Base-by-base conservation (phyloP, 257 asterid species). In the Paraleonurus japonicus region DNA sequence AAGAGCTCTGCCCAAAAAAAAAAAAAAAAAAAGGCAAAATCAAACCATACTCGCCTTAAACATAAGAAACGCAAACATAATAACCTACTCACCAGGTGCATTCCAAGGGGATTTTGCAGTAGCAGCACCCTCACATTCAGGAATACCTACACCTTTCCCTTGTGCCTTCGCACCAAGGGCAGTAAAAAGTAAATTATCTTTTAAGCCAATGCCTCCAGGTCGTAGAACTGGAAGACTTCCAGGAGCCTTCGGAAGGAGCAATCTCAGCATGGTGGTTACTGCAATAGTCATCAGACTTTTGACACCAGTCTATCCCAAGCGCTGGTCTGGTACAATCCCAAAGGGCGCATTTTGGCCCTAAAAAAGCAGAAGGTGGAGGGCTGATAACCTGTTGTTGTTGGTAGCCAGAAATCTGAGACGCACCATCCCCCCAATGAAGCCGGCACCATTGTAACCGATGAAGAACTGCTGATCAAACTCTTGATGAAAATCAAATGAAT, bases 51-150 rank as follows among this genome's bases (percentile, higher is more conserved):
- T 22, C 16, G 17, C 57, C 35, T 68, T 37, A 3, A 23, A 35
- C 10, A 48, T 22, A 53, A 62, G 54, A 32, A 67, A n/a, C 35
- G 26, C 23, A 61, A 51, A 47, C 33, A 53, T 67, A n/a, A n/a
- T 57, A 48, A 15, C 35, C 66, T 15, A 66, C 86, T 32, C 58
- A 92, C 96, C 98, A 66, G 92, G 95, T 53, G 98, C 99, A 76
- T 94, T 94, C 99, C 99, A 94, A 43, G 99, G 99, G 68, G 98
- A 91, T 81, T 89, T 94, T 76, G 99, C 70, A 23, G 99, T 91
- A 72, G 99, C 99, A 76, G 99, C 99, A 73, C 99, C 99, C 80
- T 87, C 96, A 54, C 99, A 94, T 75, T 91, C 96, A 4, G 99
- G 99, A 75, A 94, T 67, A 16, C 98, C 99, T 23, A 91, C 99